Evolutionary conservation across 768 basidiomycete genomes (phyloP).

Genomic region (Boletellus ananiceps): DNA sequence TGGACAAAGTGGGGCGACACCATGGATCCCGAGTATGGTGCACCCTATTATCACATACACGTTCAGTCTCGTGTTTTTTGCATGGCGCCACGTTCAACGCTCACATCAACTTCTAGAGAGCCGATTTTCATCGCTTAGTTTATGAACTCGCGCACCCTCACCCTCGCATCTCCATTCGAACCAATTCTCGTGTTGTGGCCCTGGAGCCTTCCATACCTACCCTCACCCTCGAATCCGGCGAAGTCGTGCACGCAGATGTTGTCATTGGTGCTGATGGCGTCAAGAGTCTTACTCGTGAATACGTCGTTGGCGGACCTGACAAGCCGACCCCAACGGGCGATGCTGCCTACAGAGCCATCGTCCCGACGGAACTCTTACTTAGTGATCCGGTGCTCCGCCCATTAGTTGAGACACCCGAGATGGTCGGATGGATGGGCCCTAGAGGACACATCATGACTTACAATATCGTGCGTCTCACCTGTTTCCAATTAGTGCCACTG

Average conservation of each 20-base stretch:
- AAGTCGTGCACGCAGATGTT: constrained; percentile 40
- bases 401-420: constrained; percentile 48
- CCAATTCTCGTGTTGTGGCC: constrained; percentile 34
- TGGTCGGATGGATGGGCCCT: constrained; percentile 60
- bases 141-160: constrained; percentile 34
- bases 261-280: constrained; percentile 51
- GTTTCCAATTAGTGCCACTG: not conserved
- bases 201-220: constrained; percentile 30
- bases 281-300: constrained; percentile 46
- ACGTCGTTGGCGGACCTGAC: constrained; percentile 45
- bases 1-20: constrained; percentile 34
- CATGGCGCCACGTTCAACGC: not conserved
- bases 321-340: constrained; percentile 55
- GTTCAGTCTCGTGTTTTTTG: constrained; percentile 10
- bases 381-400: constrained; percentile 47
- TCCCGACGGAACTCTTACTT: constrained; percentile 43
- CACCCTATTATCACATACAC: constrained; percentile 36
- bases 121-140: constrained; percentile 43
- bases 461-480: constrained; percentile 34
- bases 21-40: constrained; percentile 31
- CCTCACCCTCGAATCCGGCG: constrained; percentile 40
- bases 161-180: constrained; percentile 31
- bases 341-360: constrained; percentile 54
- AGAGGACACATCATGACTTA: constrained; percentile 43
- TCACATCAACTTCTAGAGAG: constrained; percentile 27